Percentiles rank a stretch among this genome's conserved stretches.
Conservation (phyloP, 345 rosid genomes). For the Barbarea vulgaris region DNA sequence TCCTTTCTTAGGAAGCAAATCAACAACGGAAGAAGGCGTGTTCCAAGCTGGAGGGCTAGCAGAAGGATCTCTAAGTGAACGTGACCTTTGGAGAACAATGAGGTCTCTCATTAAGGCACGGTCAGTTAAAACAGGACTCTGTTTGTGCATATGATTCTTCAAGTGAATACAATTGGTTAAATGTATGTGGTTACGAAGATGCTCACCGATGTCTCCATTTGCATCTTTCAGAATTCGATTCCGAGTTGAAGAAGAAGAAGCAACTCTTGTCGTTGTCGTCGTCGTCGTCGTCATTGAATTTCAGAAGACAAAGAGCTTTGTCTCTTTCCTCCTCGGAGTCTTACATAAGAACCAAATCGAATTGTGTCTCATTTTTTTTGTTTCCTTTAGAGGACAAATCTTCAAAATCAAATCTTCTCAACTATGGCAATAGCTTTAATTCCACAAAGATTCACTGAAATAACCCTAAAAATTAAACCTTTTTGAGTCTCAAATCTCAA, state of each 20-base stretch:
- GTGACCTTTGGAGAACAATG: constrained; percentile 82
- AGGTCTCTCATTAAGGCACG: constrained; percentile 91
- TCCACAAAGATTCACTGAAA: not conserved
- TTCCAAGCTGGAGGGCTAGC: constrained; percentile 92
- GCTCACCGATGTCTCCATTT: constrained; percentile 90
- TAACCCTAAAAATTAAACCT: constrained; percentile 5
- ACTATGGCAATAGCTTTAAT: constrained; percentile 12
- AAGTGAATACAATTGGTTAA: constrained; percentile 94
- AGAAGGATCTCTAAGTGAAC: constrained; percentile 91
- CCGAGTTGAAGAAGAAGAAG: constrained; percentile 44
- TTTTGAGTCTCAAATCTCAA: constrained; percentile 18
- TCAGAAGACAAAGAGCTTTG: constrained; percentile 31
- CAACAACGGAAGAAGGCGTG: constrained; percentile 65
- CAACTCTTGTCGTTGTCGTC: constrained; percentile 55
- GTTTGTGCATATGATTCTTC: constrained; percentile 98
- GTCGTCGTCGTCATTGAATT: constrained; percentile 61
- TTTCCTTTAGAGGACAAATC: constrained; percentile 1
- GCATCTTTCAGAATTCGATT: constrained; percentile 86
- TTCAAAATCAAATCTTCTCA: constrained; percentile 20
- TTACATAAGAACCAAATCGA: constrained; percentile 44
- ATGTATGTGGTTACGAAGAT: constrained; percentile 93
- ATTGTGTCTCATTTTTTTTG: constrained; percentile 40
- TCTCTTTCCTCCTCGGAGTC: constrained; percentile 38
- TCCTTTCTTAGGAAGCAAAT: constrained; percentile 70
- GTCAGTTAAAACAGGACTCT: constrained; percentile 77